A percentile compares a stretch with the other conserved stretches of the same genome.
These are phyloP conservation scores for Scenedesmus sp. DNA, from an alignment of 163 green algal species.

Conservation along the genomic window DNA sequence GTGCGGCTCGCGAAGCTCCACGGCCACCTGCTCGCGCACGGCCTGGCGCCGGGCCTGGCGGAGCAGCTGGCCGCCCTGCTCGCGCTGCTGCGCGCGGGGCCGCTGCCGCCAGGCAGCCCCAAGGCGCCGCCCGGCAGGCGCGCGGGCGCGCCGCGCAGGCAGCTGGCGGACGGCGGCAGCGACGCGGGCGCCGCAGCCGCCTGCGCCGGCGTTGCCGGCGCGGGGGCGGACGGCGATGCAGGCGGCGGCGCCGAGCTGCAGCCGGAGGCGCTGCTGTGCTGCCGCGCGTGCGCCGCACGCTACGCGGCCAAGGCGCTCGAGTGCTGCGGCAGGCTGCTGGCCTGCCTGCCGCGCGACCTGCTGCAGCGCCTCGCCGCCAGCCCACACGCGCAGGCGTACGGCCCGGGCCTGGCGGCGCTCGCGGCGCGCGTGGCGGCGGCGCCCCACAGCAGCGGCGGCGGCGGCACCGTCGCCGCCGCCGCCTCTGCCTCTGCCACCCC, in stretches of 20 bases:
- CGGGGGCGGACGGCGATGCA: neutral
- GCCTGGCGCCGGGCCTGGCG: neutral
- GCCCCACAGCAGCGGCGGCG: neutral
- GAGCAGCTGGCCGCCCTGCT: conserved; percentile 33
- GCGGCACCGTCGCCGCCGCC: neutral
- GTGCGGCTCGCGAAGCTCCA: conserved; percentile 25
- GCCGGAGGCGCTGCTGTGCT: conserved; percentile 23
- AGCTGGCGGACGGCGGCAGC: conserved; percentile 1
- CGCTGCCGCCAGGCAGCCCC: neutral
- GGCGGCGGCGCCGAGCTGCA: neutral
- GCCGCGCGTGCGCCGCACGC: conserved; percentile 21
- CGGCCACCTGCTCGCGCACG: conserved; percentile 34
- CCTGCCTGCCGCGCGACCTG: conserved; percentile 8
- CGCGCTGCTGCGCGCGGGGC: neutral
- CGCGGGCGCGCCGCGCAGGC: neutral
- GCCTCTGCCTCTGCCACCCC: no score
- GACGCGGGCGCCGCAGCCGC: neutral
- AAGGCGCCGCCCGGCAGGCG: neutral
- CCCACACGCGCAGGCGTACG: conserved; percentile 13
- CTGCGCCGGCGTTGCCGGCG: neutral
- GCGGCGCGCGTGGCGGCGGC: neutral
- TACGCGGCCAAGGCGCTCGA: conserved; percentile 41
- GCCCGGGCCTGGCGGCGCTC: neutral
- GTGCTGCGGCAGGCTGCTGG: conserved; percentile 35
- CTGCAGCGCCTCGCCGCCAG: neutral